phyloP scores from a whole-genome alignment of 306 rosid species.

The Sphenostylis stenocarpa region DNA sequence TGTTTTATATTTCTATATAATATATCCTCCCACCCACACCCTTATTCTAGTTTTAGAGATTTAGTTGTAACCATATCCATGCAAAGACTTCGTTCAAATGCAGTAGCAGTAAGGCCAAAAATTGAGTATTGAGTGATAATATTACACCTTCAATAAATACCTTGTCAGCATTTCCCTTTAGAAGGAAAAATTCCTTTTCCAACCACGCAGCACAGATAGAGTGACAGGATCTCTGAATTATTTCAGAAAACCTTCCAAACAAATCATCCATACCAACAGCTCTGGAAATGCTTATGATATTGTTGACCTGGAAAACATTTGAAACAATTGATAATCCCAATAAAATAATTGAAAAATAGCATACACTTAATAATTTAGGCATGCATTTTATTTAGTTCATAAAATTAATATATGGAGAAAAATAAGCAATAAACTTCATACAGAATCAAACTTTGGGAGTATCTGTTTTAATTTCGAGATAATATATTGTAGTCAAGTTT shows the following conservation, averaged over 20 bases:
- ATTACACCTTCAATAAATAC: slow-evolving; percentile 42
- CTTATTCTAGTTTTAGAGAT: slow-evolving; percentile 4
- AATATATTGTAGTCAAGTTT: not conserved
- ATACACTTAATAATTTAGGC: slow-evolving; percentile 10
- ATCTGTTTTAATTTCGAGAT: slow-evolving; percentile 8
- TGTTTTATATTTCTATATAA: slow-evolving; percentile 5
- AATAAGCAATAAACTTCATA: not conserved
- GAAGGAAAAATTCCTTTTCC: slow-evolving; percentile 63
- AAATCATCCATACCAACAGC: slow-evolving; percentile 48
- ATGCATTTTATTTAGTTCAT: not conserved
- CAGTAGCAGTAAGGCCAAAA: slow-evolving; percentile 6
- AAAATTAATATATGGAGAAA: not conserved
- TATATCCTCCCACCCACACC: slow-evolving; percentile 2
- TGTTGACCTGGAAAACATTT: slow-evolving; percentile 59
- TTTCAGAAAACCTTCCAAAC: slow-evolving; percentile 54
- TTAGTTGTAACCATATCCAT: slow-evolving; percentile 5
- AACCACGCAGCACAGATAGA: slow-evolving; percentile 75
- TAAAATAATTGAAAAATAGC: not conserved
- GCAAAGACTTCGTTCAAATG: slow-evolving; percentile 22
- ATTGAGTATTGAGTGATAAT: not conserved
- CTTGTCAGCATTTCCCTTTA: slow-evolving; percentile 48
- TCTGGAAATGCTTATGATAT: slow-evolving; percentile 43
- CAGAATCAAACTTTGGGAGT: not conserved
- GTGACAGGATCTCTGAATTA: slow-evolving; percentile 54
- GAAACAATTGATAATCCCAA: slow-evolving; percentile 6